These are phyloP conservation scores for Heterobasidion occidentale DNA, from an alignment of 1,284 basidiomycete genomes.

Conservation along the genomic window DNA sequence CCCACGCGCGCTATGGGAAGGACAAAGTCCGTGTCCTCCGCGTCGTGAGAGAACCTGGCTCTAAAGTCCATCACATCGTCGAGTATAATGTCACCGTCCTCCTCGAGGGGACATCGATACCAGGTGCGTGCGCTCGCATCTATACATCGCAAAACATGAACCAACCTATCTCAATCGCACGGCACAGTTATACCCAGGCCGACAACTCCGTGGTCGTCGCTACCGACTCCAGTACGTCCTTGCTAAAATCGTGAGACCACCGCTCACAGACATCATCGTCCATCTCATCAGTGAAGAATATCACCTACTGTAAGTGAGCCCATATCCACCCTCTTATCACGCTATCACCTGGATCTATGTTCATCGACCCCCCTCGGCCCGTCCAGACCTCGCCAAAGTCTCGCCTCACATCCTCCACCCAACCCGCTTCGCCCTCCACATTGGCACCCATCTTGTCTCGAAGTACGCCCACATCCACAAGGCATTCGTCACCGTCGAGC, in stretches of 20 bases:
- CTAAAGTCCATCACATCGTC: constrained; percentile 59
- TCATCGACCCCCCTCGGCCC: background rate
- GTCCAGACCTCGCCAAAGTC: constrained; percentile 74
- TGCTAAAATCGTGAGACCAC: background rate
- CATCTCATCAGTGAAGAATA: constrained; percentile 76
- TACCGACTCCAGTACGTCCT: constrained; percentile 74
- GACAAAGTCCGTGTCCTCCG: constrained; percentile 81
- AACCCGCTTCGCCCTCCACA: constrained; percentile 82
- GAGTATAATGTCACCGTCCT: constrained; percentile 77
- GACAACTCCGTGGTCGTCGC: constrained; percentile 83
- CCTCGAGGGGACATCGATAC: constrained; percentile 70
- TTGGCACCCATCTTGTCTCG: constrained; percentile 79
- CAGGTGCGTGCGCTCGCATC: constrained; percentile 36
- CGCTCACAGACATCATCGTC: background rate
- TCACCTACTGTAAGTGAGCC: constrained; percentile 65
- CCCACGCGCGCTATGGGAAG: constrained; percentile 73
- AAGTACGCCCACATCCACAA: constrained; percentile 79
- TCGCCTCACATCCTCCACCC: constrained; percentile 80
- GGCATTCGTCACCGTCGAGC: constrained; percentile 70
- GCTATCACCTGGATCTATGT: background rate
- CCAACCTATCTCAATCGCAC: no score
- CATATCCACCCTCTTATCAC: background rate
- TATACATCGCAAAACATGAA: no score
- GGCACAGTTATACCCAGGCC: constrained; percentile 65
- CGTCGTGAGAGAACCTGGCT: constrained; percentile 59